These are phyloP conservation scores for Mangifera indica DNA, from an alignment of 345 rosid species.

Conservation along the genomic window DNA sequence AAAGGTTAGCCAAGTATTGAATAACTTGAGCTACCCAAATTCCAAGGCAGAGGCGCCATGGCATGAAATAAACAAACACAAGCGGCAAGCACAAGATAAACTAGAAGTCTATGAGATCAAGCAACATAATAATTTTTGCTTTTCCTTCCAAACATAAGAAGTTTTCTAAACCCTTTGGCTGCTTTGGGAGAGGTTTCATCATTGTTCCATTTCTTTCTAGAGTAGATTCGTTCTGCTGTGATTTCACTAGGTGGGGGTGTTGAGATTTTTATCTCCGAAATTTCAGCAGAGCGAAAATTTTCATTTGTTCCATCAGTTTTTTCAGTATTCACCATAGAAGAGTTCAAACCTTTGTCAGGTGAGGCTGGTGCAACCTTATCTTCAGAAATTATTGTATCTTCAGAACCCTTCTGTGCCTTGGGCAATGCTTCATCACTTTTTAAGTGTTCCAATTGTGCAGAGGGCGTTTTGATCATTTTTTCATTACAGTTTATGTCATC, in stretches of 20 bases:
- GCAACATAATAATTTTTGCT: constrained; percentile 23
- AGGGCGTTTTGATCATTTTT: constrained; percentile 23
- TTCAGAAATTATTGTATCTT: constrained; percentile 29
- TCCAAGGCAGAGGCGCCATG: constrained; percentile 12
- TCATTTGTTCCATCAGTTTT: constrained; percentile 24
- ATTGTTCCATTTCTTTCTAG: constrained; percentile 86
- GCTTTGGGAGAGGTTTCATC: constrained; percentile 72
- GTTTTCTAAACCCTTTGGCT: constrained; percentile 82
- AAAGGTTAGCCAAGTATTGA: not conserved
- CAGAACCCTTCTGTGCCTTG: constrained; percentile 30
- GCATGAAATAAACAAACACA: constrained; percentile 15
- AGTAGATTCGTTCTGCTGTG: constrained; percentile 43
- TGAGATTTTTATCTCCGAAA: constrained; percentile 57
- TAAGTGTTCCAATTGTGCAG: constrained; percentile 12
- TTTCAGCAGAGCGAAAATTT: constrained; percentile 30
- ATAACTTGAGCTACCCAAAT: constrained; percentile 14
- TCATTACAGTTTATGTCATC: constrained; percentile 27
- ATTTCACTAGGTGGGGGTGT: constrained; percentile 60
- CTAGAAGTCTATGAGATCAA: constrained; percentile 15
- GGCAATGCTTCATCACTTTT: constrained; percentile 30
- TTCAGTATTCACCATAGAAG: constrained; percentile 35
- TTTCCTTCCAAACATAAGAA: constrained; percentile 79
- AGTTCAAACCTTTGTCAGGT: constrained; percentile 33
- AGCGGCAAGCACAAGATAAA: constrained; percentile 17
- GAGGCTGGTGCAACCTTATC: constrained; percentile 32